Base-by-base conservation (phyloP, 169 alveolate species). In the Plasmodium adleri region DNA sequence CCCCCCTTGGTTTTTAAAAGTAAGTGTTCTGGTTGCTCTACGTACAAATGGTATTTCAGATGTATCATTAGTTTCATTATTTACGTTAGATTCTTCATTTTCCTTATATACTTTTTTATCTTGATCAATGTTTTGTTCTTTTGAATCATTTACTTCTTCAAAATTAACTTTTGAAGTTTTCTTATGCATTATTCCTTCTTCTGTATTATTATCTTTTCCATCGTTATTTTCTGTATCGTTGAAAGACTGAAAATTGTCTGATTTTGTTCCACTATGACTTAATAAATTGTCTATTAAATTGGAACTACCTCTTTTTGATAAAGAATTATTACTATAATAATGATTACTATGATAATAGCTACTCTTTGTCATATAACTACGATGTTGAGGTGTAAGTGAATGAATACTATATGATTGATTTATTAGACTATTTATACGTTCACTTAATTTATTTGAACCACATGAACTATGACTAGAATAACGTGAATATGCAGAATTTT, bases 11-110 rank as follows among this genome's bases (percentile, higher is more conserved):
- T 26, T 50, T 43, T 86, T 86, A 67, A 86, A 86, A 0, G 92
- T 86, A 24, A 86, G 80, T 59, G 52, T 86, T 66, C 92, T 64
- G 13, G 92, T 86, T 7, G 92, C 76, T 49, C 92, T 86, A 52
- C 92, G 71, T 15, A 86, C 92, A 20, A 86, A 86, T 13, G 92
- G 92, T 22, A 86, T 72, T 13, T 56, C 68, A 13, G 15, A 39
- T 22, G 72, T 68, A 47, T 68, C 91, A 56, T 28, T 68, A 39
- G 9, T 39, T 39, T 39, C 47, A 60, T 83, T 74, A 80, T 66
- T 59, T 26, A 39, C 70, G n/a, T 26, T 10, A 5, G 58, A 20
- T 50, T 45, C 83, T 32, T 56, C 59, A 52, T 47, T 32, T 39
- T 47, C 45, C 17, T 70, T 67, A 3, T 68, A 59, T 7, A 5